Evolutionary conservation across 2,329 filamentous ascomycete species (phyloP), one percentile per base, ranked within the genome.

Genomic region (Paraphaeosphaeria sporulosa): DNA sequence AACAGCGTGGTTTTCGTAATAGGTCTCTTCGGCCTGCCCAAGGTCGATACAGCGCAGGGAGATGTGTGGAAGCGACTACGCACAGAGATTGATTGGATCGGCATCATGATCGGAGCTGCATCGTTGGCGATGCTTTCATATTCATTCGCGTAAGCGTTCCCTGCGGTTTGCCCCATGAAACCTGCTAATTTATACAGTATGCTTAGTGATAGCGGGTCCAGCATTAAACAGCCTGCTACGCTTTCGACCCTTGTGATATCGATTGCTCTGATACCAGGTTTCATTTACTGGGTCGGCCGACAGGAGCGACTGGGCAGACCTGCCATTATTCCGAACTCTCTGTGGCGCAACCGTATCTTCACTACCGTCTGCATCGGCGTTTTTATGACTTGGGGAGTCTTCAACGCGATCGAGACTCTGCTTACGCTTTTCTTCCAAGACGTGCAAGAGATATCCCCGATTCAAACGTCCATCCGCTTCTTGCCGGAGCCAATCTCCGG

Each of bases 271-370:
- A 71, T 87, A 2, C 82, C 82, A 0, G 66, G 74, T 0, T 89
- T 89, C 67, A 74, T 84, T 46, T 68, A 76, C 10, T 89, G 87
- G 87, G 81, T 87, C 50, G 78, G 80, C 12, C 76, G 78, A 3
- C 84, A 84, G 51, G 82, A 84, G 50, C 76, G 73, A 12, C 67
- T 71, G 0, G 77, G 78, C 10, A 78, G 77, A 2, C 83, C 86
- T 13, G 86, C 86, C 0, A 71, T 90, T 8, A 88, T 90, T 23
- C 87, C 87, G 0, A 89, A 89, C 69, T 83, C 81, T 0, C 74
- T 90, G 0, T 90, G 87, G 87, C 80, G 76, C n/a, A 88, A 86
- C 47, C 70, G 73, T 0, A 73, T 83, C 2, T 90, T 89, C 65
- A 82, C 84, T 0, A 80, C 76, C 27, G 82, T 87, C 21, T 89